Percentiles rank a stretch among this genome's conserved stretches.
These are phyloP conservation scores for Hypholoma fasciculare DNA, from an alignment of 768 basidiomycete genomes.

Conservation along the genomic window DNA sequence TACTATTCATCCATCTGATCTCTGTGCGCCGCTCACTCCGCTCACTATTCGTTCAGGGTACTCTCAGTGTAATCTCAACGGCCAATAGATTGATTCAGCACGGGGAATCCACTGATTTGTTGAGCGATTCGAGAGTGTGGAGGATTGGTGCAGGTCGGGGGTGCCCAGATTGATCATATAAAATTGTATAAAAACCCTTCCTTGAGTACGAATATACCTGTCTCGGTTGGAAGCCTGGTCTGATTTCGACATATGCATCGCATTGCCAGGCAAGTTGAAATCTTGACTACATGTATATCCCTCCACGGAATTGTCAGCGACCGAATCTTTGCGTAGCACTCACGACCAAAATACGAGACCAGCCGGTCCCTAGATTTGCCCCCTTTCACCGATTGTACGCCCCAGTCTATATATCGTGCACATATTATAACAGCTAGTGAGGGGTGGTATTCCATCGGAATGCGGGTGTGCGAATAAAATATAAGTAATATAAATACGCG, in stretches of 20 bases:
- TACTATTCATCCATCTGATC: background rate
- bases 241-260: background rate
- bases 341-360: no score
- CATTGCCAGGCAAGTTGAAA: no score
- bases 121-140: conserved; percentile 2
- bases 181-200: conserved; percentile 7
- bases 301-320: no score
- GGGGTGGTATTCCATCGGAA: conserved; percentile 1
- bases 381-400: no score
- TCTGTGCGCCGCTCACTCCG: background rate
- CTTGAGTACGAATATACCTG: conserved; percentile 7
- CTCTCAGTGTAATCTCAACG: conserved; percentile 23
- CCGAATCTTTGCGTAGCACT: no score
- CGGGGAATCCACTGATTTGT: conserved; percentile 3
- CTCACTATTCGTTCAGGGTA: conserved; percentile 15
- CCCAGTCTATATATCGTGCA: no score
- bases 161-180: conserved; percentile 11
- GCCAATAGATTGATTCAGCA: conserved; percentile 7
- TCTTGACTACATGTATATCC: no score
- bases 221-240: background rate
- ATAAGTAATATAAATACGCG: conserved; percentile 3
- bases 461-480: background rate
- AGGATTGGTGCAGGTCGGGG: background rate
- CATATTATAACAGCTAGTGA: background rate
- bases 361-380: background rate